A percentile compares a stretch with the other conserved stretches of the same genome.
Conservation (phyloP, 2,329 filamentous ascomycete species). For the Stachybotrys echinatus region DNA sequence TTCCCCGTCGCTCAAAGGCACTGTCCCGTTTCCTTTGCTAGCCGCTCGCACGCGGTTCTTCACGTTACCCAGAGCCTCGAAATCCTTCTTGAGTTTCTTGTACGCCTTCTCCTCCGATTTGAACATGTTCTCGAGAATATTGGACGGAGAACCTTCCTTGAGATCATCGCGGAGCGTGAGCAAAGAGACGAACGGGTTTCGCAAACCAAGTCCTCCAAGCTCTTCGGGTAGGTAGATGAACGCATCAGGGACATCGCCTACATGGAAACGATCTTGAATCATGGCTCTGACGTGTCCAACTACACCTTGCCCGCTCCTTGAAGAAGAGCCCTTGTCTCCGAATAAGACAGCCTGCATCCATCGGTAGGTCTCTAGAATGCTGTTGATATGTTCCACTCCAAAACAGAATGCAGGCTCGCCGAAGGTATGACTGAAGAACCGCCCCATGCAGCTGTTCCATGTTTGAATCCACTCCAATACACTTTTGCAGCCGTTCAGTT, state of each 20-base stretch:
- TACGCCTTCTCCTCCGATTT: not conserved
- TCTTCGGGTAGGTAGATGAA: conserved; percentile 41
- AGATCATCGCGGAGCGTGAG: conserved; percentile 28
- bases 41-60: too few relatives aligned
- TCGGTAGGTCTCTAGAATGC: conserved; percentile 34
- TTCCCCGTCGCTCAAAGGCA: too few relatives aligned
- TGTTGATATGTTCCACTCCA: too few relatives aligned
- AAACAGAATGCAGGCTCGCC: too few relatives aligned
- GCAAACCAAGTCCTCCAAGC: conserved; percentile 39
- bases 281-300: conserved; percentile 22
- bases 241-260: conserved; percentile 33
- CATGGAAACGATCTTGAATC: conserved; percentile 26
- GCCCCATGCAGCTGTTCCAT: too few relatives aligned
- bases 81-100: not conserved
- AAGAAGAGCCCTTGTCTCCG: conserved; percentile 26
- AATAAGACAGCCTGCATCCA: conserved; percentile 24
- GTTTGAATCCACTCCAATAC: too few relatives aligned
- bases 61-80: not conserved
- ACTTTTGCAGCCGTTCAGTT: too few relatives aligned
- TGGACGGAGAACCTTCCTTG: not conserved
- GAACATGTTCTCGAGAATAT: not conserved
- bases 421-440: too few relatives aligned
- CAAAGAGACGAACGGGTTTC: conserved; percentile 38
- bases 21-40: too few relatives aligned
- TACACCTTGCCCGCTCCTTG: conserved; percentile 13